Evolutionary conservation across 2,329 filamentous ascomycete species (phyloP), one percentile per base, ranked within the genome.

Genomic region (Phymatotrichopsis omnivora): DNA sequence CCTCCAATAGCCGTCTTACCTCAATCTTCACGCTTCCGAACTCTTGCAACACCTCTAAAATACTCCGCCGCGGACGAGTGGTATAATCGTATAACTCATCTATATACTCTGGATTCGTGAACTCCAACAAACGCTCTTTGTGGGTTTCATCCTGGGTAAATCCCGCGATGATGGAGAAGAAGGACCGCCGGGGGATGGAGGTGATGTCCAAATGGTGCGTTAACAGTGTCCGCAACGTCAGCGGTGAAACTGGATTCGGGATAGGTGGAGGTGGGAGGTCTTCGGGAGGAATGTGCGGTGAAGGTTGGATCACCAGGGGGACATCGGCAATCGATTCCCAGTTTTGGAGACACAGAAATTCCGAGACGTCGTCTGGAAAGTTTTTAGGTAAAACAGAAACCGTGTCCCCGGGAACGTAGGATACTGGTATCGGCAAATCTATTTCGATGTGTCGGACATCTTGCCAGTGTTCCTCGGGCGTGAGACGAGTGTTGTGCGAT

Each of bases 81-180:
- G 91, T 91, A 61, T 98, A 98, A 65, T 98, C 89, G 66, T 85
- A 96, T 45, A 94, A 80, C 57, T 98, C 91, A 57, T 96, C 86
- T 5, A 89, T 76, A 57, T 80, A 84, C 34, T 82, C 74, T 0
- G 85, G 77, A 57, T 82, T 75, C 1, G 78, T 79, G 57, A 98
- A 91, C 60, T 98, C 91, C 7, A 81, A 64, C 0, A 98, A 73
- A 2, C 89, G 77, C 51, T 91, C 82, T 56, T 76, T 78, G 58
- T 98, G 89, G 57, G 78, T 76, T 2, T 68, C 62, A 57, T 93
- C 75, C 0, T 68, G 65, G 2, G 85, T 82, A 58, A 86, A 86
- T 61, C 85, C 77, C 0, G 81, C 75, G 44, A 95, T 75, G 16
- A 77, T 72, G 10, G 80, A 72, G 60, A 98, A 85, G 67, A 98